phyloP scores from a whole-genome alignment of 83 land plant genomes.

The Picea abies region DNA sequence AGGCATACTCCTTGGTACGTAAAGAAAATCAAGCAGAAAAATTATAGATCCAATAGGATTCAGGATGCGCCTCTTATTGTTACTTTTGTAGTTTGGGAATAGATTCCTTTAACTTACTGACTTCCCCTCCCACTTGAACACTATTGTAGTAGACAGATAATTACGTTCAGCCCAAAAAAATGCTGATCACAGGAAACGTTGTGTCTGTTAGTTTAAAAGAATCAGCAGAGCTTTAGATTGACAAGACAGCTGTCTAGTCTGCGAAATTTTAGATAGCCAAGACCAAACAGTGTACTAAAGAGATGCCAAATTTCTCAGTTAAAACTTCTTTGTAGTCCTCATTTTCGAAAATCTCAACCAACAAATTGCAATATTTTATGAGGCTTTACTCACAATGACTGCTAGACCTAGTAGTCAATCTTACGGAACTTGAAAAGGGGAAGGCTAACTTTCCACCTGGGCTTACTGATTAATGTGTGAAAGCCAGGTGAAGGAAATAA shows the following conservation, averaged over 20 bases:
- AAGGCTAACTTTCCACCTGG: neutral
- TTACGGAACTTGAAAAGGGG: neutral
- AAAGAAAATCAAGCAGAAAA: neutral
- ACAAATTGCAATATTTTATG: neutral
- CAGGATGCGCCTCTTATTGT: neutral
- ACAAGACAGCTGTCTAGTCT: neutral
- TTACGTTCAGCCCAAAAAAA: neutral
- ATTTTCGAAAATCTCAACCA: neutral
- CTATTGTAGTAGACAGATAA: neutral
- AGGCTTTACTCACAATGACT: neutral
- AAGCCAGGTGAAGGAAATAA: neutral
- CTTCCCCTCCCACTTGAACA: neutral
- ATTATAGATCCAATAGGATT: neutral
- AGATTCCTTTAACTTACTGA: neutral
- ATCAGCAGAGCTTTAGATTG: neutral
- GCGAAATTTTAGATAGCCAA: neutral
- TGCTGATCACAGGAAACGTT: neutral
- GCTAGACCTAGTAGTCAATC: neutral
- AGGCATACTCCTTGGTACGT: neutral
- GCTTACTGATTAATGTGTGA: neutral
- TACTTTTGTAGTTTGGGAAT: neutral
- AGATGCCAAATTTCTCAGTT: neutral
- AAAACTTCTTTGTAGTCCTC: neutral
- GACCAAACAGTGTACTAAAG: neutral
- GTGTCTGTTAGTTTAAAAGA: neutral